These are phyloP conservation scores for Herpetomonas samuelpessoai DNA, from an alignment of 208 protist species.

Conservation along the genomic window DNA sequence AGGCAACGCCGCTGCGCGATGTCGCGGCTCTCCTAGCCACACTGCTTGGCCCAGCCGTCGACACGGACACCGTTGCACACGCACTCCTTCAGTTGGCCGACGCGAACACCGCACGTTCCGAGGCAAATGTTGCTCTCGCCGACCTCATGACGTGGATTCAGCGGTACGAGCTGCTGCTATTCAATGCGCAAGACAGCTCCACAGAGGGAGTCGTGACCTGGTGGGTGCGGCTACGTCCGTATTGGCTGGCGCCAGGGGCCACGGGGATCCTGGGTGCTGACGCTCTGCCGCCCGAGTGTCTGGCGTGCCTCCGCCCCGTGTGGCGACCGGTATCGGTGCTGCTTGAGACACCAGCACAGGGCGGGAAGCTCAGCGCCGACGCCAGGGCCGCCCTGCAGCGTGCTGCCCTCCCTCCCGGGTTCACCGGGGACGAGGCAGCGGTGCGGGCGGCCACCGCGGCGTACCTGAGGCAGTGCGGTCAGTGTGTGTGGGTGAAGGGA, in stretches of 20 bases:
- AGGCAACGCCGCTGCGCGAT: too few species aligned
- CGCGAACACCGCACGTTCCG: too few species aligned
- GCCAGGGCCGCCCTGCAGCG: constrained; percentile 7
- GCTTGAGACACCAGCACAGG: constrained; percentile 16
- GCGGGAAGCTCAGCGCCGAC: constrained; percentile 13
- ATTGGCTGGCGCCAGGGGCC: constrained; percentile 63
- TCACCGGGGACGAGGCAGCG: neutral
- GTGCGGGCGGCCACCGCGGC: neutral
- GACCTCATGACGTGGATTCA: neutral
- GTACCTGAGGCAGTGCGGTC: constrained; percentile 37
- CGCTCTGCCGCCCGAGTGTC: constrained; percentile 23
- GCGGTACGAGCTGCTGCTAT: neutral
- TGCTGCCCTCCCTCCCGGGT: neutral
- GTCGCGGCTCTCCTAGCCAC: too few species aligned
- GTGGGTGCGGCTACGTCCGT: constrained; percentile 59
- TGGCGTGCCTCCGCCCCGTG: constrained; percentile 40
- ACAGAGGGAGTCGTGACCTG: neutral
- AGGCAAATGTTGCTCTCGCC: too few species aligned
- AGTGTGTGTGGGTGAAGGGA: constrained; percentile 52
- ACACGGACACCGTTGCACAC: too few species aligned
- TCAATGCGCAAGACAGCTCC: neutral
- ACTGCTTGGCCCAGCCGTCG: too few species aligned
- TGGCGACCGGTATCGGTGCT: constrained; percentile 53
- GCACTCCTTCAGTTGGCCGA: too few species aligned
- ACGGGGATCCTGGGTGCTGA: constrained; percentile 28